Conservation (phyloP, 2,329 filamentous ascomycete genomes). For the Alternaria incomplexa region DNA sequence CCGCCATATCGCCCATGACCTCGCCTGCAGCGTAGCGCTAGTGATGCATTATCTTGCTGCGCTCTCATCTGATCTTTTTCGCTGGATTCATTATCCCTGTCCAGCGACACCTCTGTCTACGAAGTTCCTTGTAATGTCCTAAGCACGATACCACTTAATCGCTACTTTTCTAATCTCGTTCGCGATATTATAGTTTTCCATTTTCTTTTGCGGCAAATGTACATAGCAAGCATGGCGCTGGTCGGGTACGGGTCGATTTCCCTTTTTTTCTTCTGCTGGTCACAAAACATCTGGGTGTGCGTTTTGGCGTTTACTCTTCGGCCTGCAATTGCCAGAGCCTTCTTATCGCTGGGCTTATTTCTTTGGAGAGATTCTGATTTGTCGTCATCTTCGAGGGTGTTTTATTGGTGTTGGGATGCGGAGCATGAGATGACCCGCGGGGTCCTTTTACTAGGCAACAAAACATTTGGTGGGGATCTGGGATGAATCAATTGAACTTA, state of each 20-base stretch:
- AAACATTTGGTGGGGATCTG: not conserved
- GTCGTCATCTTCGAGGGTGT: not conserved
- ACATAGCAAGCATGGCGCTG: slow-evolving; percentile 5
- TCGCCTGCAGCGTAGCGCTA: slow-evolving; percentile 12
- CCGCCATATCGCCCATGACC: slow-evolving; percentile 16
- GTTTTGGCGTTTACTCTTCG: not conserved
- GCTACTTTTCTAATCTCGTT: not conserved
- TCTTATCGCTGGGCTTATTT: not conserved
- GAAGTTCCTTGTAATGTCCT: not conserved
- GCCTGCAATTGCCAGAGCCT: not conserved
- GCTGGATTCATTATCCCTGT: not conserved
- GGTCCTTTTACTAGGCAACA: not conserved
- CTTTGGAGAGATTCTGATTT: not conserved
- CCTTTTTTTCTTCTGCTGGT: not conserved
- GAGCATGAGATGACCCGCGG: too few relatives aligned
- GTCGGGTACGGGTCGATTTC: not conserved
- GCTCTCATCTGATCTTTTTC: not conserved
- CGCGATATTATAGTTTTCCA: not conserved
- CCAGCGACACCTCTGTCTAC: not conserved
- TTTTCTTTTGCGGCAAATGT: not conserved
- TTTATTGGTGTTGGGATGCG: not conserved
- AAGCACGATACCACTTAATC: not conserved
- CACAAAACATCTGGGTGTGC: not conserved
- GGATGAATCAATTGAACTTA: not conserved
- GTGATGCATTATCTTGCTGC: not conserved